Base-by-base conservation (phyloP, 2,329 filamentous ascomycete genomes). In the Emergomyces orientalis region DNA sequence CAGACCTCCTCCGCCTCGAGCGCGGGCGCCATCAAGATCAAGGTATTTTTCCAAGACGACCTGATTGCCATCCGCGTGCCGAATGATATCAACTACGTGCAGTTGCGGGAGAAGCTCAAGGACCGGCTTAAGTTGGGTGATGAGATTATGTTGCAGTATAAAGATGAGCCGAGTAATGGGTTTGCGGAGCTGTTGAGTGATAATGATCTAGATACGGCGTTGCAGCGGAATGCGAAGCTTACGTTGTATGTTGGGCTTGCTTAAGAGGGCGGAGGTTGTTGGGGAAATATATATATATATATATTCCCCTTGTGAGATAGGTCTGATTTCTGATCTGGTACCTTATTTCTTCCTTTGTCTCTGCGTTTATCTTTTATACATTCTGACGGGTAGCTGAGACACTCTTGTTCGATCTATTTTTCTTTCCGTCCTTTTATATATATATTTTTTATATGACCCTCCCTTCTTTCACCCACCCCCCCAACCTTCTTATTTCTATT, bases 11-110 rank as follows among this genome's bases (percentile, higher is more conserved):
- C 77, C 11, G 73, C 71, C 64, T 69, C 69, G 56, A 67, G 54
- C 66, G 72, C 77, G 7, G 77, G 82, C 8, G 83, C 85, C 3
- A 88, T 97, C 79, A 97, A 97, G 76, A 89, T 97, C 73, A 97
- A 97, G 78, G 88, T 97, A 61, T 94, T 90, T 78, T 97, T 91
- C 78, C 89, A 93, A 67, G 88, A 92, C 65, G 93, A 97, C 68
- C 85, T 95, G 63, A 93, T 97, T 68, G 89, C 94, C 54, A 91
- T 99, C 70, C 87, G 92, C 41, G 90, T 97, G 62, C 88, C 93
- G 0, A 83, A 84, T 1, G 89, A 95, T 62, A 91, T 95, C 69
- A 83, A 83, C 61, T 94, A 88, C 74, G 80, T 84, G 61, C 88
- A 91, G 65, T 82, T 99, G 9, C 88, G 88, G 69, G 88, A 91